Base-by-base conservation (phyloP, 2,329 filamentous ascomycete genomes). In the Ophidiomyces ophidiicola region DNA sequence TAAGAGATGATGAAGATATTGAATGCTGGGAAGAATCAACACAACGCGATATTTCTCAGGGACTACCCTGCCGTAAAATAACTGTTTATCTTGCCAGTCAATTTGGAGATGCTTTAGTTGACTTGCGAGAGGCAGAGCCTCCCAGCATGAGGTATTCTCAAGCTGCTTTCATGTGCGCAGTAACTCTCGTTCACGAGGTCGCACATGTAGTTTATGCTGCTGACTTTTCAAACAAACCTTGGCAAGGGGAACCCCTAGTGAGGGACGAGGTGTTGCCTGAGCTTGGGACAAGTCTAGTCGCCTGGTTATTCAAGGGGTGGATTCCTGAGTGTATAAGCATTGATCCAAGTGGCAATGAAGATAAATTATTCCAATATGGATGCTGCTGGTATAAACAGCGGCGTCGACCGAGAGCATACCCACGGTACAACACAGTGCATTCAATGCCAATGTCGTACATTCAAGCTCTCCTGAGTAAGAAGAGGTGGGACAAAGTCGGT, bases 341-440 rank as follows among this genome's bases (percentile, higher is more conserved):
- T 7, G 20, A 39, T 10, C 18, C 26, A 11, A 24, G 15, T 26
- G 33, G 24, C 18, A 25, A 14, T 11, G 42, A 44, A 2, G 42
- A 44, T 20, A n/a, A 4, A 10, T 34, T 20, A 17, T 40, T 44
- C 26, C 24, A 23, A 21, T 32, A 44, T 26, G 42, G 42, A 18
- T 44, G 42, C 26, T 44, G 42, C 17, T 44, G 42, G 42, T 44
- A 40, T 38, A 44, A 44, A 29, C 42, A 44, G 14, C 36, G 36
- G 7, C 32, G 36, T 18, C 14, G 17, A 7, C 42, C 36, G n/a
- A 36, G 21, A 17, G 32, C 24, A 32, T 41, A 39, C 19, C 41
- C 41, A 15, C 23, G 23, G 20, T 43, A 43, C 34, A 36, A 19
- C 11, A 43, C 42, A 6, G 10, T 40, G 11, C 42, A 44, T 37